Conservation (phyloP, 139 green algal genomes). For the Chlorella sp. region DNA sequence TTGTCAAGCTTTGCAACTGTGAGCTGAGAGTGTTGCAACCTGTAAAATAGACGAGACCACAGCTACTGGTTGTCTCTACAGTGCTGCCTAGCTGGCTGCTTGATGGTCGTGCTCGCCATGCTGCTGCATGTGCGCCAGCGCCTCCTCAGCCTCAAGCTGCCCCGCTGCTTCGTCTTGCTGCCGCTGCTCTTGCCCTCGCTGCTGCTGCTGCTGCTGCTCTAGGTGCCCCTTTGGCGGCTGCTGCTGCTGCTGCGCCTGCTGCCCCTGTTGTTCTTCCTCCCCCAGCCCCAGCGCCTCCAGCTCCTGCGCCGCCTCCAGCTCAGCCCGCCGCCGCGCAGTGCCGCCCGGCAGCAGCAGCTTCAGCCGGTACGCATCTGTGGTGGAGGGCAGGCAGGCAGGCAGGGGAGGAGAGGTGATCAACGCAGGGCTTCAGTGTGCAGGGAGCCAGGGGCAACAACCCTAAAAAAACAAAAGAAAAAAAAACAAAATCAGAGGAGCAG, state of each 20-base stretch:
- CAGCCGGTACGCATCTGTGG: constrained; percentile 91
- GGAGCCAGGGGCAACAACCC: no score
- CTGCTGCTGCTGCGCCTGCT: not conserved
- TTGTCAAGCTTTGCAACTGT: not conserved
- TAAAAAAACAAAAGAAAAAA: no score
- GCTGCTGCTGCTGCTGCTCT: not conserved
- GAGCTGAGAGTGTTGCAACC: not conserved
- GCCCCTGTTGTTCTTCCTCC: no score
- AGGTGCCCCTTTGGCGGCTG: not conserved
- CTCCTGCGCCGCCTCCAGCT: constrained; percentile 33
- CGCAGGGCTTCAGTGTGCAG: no score
- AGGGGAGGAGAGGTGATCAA: no score
- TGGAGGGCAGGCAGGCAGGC: no score
- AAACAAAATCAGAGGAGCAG: no score
- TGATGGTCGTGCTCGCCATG: not conserved
- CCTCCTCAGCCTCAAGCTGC: not conserved
- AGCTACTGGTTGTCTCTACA: not conserved
- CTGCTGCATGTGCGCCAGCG: not conserved
- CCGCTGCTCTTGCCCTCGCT: not conserved
- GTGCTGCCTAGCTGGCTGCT: not conserved
- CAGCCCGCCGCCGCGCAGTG: not conserved
- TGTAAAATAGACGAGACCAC: not conserved
- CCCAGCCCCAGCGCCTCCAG: constrained; percentile 24
- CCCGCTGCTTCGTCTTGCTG: not conserved
- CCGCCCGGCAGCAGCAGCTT: constrained; percentile 92